A percentile compares a stretch with the other conserved stretches of the same genome.
Conservation (phyloP, 768 basidiomycete species). For the Lactifluus subvellereus region DNA sequence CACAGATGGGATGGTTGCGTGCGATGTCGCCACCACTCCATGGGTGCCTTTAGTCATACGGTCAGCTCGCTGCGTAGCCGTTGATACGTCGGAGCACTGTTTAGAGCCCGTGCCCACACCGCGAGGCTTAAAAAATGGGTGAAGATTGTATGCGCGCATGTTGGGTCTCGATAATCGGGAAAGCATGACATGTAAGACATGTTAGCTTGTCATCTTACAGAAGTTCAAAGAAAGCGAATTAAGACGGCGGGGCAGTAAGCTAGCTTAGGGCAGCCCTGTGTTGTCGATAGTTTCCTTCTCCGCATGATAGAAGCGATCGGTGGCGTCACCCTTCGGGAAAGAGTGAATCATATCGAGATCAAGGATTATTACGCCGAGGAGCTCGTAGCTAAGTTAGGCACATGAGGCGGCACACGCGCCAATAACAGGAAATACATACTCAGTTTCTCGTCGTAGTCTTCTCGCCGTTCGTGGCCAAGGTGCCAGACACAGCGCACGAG, state of each 20-base stretch:
- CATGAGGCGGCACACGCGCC: background rate
- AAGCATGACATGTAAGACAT: background rate
- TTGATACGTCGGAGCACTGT: background rate
- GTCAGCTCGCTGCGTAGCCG: too few relatives aligned
- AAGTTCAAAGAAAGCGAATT: background rate
- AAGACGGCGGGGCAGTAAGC: background rate
- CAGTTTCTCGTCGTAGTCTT: background rate
- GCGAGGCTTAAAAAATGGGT: background rate
- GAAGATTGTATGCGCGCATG: too few relatives aligned
- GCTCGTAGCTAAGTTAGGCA: too few relatives aligned
- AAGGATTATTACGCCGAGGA: background rate
- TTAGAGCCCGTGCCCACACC: background rate
- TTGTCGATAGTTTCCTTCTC: too few relatives aligned
- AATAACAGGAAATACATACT: background rate
- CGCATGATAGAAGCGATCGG: background rate
- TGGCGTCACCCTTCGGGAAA: background rate
- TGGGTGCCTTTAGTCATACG: background rate
- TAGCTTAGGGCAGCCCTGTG: background rate
- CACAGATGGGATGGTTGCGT: background rate
- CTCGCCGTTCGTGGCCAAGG: too few relatives aligned
- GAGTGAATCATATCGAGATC: background rate
- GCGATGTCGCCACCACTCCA: background rate
- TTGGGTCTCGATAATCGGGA: background rate
- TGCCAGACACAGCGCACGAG: too few relatives aligned
- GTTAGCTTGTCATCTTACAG: background rate